Conservation (phyloP, 768 basidiomycete genomes). For the Fibroporia radiculosa region DNA sequence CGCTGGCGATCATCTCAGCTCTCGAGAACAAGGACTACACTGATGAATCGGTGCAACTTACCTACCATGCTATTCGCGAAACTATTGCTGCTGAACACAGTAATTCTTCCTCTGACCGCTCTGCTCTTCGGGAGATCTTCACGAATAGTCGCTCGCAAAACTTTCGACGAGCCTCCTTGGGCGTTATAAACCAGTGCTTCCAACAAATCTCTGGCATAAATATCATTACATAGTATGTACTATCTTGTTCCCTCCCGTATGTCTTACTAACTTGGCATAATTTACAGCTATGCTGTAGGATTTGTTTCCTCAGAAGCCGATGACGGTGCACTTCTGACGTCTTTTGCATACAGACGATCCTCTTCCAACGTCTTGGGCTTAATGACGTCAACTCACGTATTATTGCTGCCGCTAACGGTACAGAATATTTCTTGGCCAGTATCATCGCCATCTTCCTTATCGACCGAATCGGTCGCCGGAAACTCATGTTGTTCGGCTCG, state of each 20-base stretch:
- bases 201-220: slow-evolving; percentile 67
- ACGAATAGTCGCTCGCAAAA: slow-evolving; percentile 51
- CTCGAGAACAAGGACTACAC: slow-evolving; percentile 44
- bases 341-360: slow-evolving; percentile 32
- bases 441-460: slow-evolving; percentile 65
- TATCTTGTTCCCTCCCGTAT: slow-evolving; percentile 7
- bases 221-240: slow-evolving; percentile 52
- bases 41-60: slow-evolving; percentile 39
- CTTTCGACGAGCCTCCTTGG: slow-evolving; percentile 49
- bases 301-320: too few relatives aligned
- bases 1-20: slow-evolving; percentile 54
- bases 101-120: slow-evolving; percentile 17
- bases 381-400: slow-evolving; percentile 51
- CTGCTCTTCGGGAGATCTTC: slow-evolving; percentile 46
- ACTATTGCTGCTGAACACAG: slow-evolving; percentile 36
- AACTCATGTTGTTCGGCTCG: slow-evolving; percentile 65
- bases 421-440: slow-evolving; percentile 67
- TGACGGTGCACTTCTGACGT: background rate
- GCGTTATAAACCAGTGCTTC: slow-evolving; percentile 54
- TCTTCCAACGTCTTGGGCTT: slow-evolving; percentile 54
- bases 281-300: slow-evolving; percentile 24
- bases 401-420: slow-evolving; percentile 60
- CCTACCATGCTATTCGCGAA: slow-evolving; percentile 48
- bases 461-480: slow-evolving; percentile 66
- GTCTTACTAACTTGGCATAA: slow-evolving; percentile 25